phyloP scores from a whole-genome alignment of 1,139 yeast species.

The Yamadazyma oceani region DNA sequence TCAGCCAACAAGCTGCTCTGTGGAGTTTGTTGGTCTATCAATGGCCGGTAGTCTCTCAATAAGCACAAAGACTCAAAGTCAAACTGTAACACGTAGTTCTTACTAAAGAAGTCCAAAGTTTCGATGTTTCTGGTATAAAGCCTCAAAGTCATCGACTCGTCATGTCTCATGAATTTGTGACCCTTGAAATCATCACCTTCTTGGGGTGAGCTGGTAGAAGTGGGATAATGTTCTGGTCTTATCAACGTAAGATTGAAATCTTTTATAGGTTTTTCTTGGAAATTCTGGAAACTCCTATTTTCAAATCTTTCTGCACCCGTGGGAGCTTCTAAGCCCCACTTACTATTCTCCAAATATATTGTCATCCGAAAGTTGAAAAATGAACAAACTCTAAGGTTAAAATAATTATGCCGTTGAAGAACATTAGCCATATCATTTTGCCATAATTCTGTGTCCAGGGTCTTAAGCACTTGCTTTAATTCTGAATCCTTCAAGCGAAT shows the following conservation, averaged over 20 bases:
- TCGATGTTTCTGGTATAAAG: conserved; percentile 30
- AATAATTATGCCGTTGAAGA: conserved; percentile 28
- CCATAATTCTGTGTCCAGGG: neutral
- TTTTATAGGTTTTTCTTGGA: conserved; percentile 26
- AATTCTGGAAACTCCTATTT: conserved; percentile 19
- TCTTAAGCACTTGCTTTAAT: neutral
- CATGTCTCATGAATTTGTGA: conserved; percentile 21
- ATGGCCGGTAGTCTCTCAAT: conserved; percentile 30
- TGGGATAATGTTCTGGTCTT: conserved; percentile 36
- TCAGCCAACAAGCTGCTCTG: conserved; percentile 9
- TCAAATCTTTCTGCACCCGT: conserved; percentile 14
- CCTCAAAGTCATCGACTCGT: conserved; percentile 23
- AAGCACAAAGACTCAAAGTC: conserved; percentile 27
- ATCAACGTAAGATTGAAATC: conserved; percentile 29
- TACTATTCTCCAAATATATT: conserved; percentile 20
- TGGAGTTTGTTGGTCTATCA: conserved; percentile 8
- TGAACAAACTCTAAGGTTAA: conserved; percentile 26
- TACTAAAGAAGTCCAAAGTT: conserved; percentile 27
- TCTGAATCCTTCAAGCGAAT: neutral
- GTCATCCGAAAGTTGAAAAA: conserved; percentile 25
- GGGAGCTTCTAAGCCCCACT: conserved; percentile 16
- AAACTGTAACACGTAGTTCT: conserved; percentile 22
- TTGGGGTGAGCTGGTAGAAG: conserved; percentile 9
- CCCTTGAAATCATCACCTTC: conserved; percentile 8
- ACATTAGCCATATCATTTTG: conserved; percentile 9